A percentile compares a stretch with the other conserved stretches of the same genome.
phyloP scores from a whole-genome alignment of 2,329 filamentous ascomycete genomes.

The Penicillium sp. region DNA sequence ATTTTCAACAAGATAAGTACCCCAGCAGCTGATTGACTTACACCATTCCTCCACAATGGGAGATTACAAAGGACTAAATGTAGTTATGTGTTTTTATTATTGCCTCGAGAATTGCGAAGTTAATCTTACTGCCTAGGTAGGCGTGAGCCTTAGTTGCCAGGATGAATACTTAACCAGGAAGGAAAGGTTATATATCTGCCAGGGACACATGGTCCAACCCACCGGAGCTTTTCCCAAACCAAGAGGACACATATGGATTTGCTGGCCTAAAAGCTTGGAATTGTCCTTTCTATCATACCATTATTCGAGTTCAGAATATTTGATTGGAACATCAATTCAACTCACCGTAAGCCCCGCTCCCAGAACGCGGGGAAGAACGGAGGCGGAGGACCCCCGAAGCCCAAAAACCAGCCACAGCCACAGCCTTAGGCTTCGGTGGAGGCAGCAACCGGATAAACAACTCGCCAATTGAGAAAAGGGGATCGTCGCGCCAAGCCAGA shows the following conservation, averaged over 20 bases:
- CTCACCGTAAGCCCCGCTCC: not conserved
- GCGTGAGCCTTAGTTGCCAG: not conserved
- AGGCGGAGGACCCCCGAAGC: not conserved
- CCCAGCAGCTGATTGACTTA: not conserved
- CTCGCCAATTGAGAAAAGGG: constrained; percentile 12
- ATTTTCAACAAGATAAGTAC: not conserved
- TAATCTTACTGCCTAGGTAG: not conserved
- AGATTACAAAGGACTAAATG: not conserved
- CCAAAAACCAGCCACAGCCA: not conserved
- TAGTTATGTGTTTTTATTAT: not conserved
- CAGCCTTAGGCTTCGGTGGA: not conserved
- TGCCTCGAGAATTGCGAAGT: not conserved
- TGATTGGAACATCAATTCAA: not conserved
- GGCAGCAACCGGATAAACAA: not conserved
- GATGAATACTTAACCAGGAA: not conserved
- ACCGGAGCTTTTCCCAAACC: not conserved
- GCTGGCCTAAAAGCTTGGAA: not conserved
- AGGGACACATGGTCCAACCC: not conserved
- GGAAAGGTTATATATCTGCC: not conserved
- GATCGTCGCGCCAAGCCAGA: constrained; percentile 24
- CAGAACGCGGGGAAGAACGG: constrained; percentile 2
- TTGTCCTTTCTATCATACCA: not conserved
- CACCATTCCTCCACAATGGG: not conserved
- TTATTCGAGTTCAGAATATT: not conserved
- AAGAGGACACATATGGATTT: not conserved